These are phyloP conservation scores for Pistacia integerrima DNA, from an alignment of 345 rosid species.

Conservation along the genomic window DNA sequence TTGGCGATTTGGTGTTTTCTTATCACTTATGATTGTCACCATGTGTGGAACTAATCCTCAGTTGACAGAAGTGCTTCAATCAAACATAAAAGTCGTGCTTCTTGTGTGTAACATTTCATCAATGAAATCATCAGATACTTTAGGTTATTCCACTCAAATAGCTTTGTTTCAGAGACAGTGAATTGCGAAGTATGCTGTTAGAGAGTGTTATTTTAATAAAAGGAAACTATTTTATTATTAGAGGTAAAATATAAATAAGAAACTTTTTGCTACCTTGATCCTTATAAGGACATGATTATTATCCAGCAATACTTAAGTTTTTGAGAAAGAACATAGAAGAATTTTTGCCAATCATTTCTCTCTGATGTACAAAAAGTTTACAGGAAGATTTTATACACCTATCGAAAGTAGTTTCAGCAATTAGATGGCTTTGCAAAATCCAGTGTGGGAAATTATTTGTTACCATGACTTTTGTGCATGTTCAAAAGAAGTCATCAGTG, in stretches of 20 bases:
- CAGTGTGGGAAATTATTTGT: background rate
- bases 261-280: background rate
- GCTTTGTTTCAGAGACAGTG: no score
- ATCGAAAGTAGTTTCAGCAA: background rate
- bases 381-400: background rate
- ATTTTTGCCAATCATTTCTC: background rate
- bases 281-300: background rate
- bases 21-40: background rate
- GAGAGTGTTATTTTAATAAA: background rate
- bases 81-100: background rate
- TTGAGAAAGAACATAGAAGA: background rate
- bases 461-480: background rate
- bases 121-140: background rate
- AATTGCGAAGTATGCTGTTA: background rate
- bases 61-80: background rate
- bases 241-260: background rate
- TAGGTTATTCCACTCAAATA: background rate
- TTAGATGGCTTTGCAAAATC: conserved; percentile 9
- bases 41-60: background rate
- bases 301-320: background rate
- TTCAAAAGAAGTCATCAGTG: background rate
- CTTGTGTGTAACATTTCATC: background rate
- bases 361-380: background rate
- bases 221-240: background rate
- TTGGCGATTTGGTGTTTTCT: no score